phyloP scores from a whole-genome alignment of 305 asterid genomes.

The Plantago rigida region DNA sequence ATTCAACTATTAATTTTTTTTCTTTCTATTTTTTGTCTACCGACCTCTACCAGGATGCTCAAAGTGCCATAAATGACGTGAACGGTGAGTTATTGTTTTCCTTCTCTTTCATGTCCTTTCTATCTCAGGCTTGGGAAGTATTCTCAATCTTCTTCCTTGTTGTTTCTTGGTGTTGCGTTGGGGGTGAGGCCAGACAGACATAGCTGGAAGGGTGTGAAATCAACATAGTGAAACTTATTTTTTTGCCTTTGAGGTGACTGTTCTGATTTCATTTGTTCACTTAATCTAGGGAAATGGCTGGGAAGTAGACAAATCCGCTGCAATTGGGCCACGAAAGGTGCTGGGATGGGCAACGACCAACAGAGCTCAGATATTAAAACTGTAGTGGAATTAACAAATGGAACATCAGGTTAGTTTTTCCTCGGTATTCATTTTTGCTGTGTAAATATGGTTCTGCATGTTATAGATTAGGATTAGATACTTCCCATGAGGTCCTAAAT shows the following conservation, averaged over 20 bases:
- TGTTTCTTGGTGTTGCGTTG: too few species aligned
- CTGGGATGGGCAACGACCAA: conserved; percentile 56
- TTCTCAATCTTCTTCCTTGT: too few species aligned
- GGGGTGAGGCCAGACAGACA: too few species aligned
- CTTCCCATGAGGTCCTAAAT: too few species aligned
- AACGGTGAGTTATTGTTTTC: conserved; percentile 39
- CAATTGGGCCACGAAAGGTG: conserved; percentile 92
- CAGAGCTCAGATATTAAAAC: conserved; percentile 57
- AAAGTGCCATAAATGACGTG: conserved; percentile 70
- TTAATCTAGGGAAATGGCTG: conserved; percentile 72
- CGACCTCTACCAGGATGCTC: conserved; percentile 58
- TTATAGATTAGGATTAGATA: too few species aligned
- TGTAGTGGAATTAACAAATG: conserved; percentile 65
- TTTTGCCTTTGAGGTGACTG: not conserved
- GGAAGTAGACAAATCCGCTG: conserved; percentile 91
- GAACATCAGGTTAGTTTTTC: conserved; percentile 51
- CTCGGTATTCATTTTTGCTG: too few species aligned
- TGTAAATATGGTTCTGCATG: too few species aligned
- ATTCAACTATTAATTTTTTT: conserved; percentile 11
- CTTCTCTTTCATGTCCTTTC: too few species aligned
- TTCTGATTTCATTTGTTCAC: conserved; percentile 1
- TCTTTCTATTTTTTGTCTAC: conserved; percentile 6
- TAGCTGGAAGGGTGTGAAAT: too few species aligned
- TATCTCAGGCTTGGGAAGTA: too few species aligned
- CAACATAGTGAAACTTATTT: too few species aligned